phyloP scores from a whole-genome alignment of 345 rosid species.

The Ceriops zippeliana region DNA sequence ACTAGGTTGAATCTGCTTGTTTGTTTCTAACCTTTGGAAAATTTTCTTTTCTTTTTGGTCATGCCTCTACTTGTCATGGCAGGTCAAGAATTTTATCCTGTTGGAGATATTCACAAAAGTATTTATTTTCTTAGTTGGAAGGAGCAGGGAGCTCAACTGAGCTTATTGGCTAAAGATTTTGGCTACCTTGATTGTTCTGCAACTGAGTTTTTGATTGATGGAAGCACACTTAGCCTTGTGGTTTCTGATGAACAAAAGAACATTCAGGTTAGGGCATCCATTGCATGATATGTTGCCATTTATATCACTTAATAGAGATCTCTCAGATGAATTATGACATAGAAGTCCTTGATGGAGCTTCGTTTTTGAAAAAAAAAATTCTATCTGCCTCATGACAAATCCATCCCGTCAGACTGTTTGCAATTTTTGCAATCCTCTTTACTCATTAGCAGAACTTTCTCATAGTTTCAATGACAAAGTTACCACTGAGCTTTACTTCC shows the following conservation, averaged over 20 bases:
- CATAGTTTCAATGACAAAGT: too few species aligned
- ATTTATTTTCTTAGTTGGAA: slow-evolving; percentile 95
- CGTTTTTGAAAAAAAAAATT: too few species aligned
- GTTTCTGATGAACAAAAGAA: slow-evolving; percentile 96
- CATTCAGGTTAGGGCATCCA: slow-evolving; percentile 57
- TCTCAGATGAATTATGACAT: too few species aligned
- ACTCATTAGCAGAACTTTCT: too few species aligned
- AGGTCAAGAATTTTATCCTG: slow-evolving; percentile 96
- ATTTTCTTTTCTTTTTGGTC: slow-evolving; percentile 9
- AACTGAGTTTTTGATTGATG: slow-evolving; percentile 96
- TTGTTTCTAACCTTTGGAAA: background rate
- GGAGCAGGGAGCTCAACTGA: slow-evolving; percentile 96
- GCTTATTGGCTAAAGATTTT: slow-evolving; percentile 88
- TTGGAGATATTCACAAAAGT: slow-evolving; percentile 89
- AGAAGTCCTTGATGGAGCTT: too few species aligned
- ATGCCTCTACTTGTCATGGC: slow-evolving; percentile 15
- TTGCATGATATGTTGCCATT: background rate
- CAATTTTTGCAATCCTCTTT: too few species aligned
- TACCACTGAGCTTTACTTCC: too few species aligned
- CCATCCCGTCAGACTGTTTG: too few species aligned
- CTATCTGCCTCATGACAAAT: too few species aligned
- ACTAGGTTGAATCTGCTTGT: background rate
- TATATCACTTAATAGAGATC: background rate
- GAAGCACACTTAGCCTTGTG: slow-evolving; percentile 85
- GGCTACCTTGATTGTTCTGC: slow-evolving; percentile 91